Percentiles rank a stretch among this genome's conserved stretches.
Conservation (phyloP, 768 basidiomycete species). For the Amanita thiersii region DNA sequence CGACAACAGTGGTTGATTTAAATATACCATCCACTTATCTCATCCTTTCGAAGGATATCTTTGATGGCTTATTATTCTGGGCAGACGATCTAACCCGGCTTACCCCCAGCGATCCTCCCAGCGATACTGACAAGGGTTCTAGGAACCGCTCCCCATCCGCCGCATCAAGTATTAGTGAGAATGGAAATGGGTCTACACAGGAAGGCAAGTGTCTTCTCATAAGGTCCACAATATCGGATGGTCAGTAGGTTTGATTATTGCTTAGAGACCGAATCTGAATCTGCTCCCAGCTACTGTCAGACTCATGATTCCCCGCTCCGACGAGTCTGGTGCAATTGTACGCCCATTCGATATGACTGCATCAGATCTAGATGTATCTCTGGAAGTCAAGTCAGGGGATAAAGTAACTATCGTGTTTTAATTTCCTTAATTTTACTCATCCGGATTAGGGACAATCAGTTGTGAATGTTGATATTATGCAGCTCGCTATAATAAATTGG, state of each 20-base stretch:
- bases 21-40: constrained; percentile 59
- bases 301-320: neutral
- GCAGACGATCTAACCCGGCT: constrained; percentile 81
- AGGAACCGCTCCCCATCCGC: too few species aligned
- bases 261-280: neutral
- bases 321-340: constrained; percentile 9
- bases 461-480: constrained; percentile 54
- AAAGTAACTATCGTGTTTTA: too few species aligned
- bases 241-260: neutral
- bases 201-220: neutral
- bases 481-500: constrained; percentile 48
- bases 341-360: constrained; percentile 51
- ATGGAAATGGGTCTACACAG: too few species aligned
- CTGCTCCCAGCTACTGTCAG: constrained; percentile 2
- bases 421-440: neutral
- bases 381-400: constrained; percentile 66
- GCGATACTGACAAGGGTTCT: too few species aligned
- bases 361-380: constrained; percentile 52
- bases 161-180: too few species aligned
- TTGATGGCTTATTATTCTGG: constrained; percentile 82
- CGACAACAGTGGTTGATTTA: constrained; percentile 22
- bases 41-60: constrained; percentile 49
- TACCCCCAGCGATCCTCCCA: too few species aligned
- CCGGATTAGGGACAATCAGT: constrained; percentile 57
- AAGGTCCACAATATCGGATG: neutral